Evolutionary conservation across 2,329 filamentous ascomycete species (phyloP).

Genomic region (Aureobasidium lini): DNA sequence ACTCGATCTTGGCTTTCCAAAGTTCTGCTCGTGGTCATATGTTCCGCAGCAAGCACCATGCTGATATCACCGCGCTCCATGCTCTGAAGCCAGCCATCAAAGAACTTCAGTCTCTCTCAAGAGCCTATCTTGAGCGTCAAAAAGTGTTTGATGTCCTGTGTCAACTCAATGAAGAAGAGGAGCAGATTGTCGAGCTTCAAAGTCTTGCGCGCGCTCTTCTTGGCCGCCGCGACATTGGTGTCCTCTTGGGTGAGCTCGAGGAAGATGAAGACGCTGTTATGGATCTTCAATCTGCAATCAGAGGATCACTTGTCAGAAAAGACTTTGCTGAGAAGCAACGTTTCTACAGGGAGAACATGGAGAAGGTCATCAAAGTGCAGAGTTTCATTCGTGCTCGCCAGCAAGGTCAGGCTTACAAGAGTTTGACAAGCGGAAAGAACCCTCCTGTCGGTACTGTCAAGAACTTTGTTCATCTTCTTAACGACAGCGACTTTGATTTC

Average conservation of each 20-base stretch:
- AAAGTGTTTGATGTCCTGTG: constrained; percentile 57
- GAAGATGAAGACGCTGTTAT: constrained; percentile 71
- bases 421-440: constrained; percentile 89
- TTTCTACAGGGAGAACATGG: constrained; percentile 94
- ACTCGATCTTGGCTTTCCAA: constrained; percentile 43
- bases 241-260: constrained; percentile 68
- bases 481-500: constrained; percentile 98
- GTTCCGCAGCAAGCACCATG: constrained; percentile 35
- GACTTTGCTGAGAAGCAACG: constrained; percentile 77
- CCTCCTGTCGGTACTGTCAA: constrained; percentile 95
- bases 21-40: constrained; percentile 44
- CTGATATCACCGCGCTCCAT: constrained; percentile 47
- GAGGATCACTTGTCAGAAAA: constrained; percentile 65
- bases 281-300: constrained; percentile 66
- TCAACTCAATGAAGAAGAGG: constrained; percentile 60
- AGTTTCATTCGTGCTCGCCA: constrained; percentile 92
- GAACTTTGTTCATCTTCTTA: constrained; percentile 94
- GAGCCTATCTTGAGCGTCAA: constrained; percentile 59
- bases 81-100: constrained; percentile 50
- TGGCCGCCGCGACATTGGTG: constrained; percentile 64
- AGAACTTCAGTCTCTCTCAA: constrained; percentile 58
- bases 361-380: constrained; percentile 97
- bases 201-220: constrained; percentile 71
- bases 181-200: constrained; percentile 64
- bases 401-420: constrained; percentile 97